Evolutionary conservation across 805 yeast genomes (phyloP).

Genomic region (Ogataea zsoltii): DNA sequence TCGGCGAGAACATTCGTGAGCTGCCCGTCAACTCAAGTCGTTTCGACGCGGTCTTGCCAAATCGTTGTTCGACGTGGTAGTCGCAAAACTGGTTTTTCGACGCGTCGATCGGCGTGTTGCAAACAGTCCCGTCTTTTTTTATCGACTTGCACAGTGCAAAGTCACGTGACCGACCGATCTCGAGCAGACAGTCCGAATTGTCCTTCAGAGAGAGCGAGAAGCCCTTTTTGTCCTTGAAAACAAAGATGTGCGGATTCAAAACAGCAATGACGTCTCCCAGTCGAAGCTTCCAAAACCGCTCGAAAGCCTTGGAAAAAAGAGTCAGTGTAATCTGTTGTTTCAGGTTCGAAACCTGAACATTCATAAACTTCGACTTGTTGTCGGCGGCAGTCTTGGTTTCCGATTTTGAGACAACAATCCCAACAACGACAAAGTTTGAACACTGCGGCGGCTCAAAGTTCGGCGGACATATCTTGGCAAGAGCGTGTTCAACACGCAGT

Average conservation of each 20-base stretch:
- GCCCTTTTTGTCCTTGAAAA: conserved; percentile 31
- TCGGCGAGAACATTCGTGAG: conserved; percentile 57
- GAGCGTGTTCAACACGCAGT: conserved; percentile 56
- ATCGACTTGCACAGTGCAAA: conserved; percentile 63
- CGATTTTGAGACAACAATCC: conserved; percentile 61
- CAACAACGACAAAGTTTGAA: conserved; percentile 80
- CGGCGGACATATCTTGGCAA: conserved; percentile 70
- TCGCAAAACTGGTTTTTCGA: conserved; percentile 60
- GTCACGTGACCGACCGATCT: conserved; percentile 70
- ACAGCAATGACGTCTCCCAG: conserved; percentile 75
- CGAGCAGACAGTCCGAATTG: conserved; percentile 55
- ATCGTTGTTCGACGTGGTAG: conserved; percentile 64
- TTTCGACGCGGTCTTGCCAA: conserved; percentile 52
- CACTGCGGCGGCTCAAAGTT: conserved; percentile 66
- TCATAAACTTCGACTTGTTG: conserved; percentile 51
- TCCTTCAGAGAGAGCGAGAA: conserved; percentile 60
- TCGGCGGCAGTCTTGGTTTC: conserved; percentile 47
- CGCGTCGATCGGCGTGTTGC: conserved; percentile 62
- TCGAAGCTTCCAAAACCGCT: conserved; percentile 69
- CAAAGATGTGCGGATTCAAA: conserved; percentile 68
- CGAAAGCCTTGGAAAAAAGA: conserved; percentile 67
- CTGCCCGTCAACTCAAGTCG: conserved; percentile 77
- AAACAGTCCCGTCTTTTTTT: conserved; percentile 49
- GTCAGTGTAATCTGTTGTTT: conserved; percentile 57
- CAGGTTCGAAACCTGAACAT: conserved; percentile 68